phyloP scores from a whole-genome alignment of 2,329 filamentous ascomycete species.

The Dissoconium aciculare region DNA sequence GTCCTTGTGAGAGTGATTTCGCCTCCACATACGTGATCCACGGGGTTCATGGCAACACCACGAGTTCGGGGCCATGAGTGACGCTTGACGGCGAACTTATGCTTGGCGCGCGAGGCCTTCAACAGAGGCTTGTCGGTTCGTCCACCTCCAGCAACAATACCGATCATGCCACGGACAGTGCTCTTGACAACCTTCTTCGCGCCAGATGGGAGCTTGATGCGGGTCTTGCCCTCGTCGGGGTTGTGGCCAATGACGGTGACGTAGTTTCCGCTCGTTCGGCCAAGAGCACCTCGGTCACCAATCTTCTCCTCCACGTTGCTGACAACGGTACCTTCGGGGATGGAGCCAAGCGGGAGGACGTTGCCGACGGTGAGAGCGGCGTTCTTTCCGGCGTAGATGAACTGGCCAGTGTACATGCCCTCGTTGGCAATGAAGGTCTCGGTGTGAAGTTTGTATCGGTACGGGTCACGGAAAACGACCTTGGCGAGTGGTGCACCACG shows the following conservation, averaged over 20 bases:
- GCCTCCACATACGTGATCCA: conserved; percentile 57
- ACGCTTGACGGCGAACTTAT: conserved; percentile 99
- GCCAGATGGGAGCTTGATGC: conserved; percentile 96
- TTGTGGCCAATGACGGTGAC: conserved; percentile 96
- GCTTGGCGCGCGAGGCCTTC: conserved; percentile 99
- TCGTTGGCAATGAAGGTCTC: conserved; percentile 99
- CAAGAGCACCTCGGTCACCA: conserved; percentile 90
- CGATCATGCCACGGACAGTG: conserved; percentile 91
- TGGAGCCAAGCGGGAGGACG: conserved; percentile 81
- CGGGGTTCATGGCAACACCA: conserved; percentile 99
- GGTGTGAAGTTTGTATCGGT: conserved; percentile 92
- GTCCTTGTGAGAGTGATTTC: conserved; percentile 12
- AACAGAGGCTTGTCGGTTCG: conserved; percentile 99
- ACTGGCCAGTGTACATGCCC: conserved; percentile 99
- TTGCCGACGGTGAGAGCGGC: conserved; percentile 93
- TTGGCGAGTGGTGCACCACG: conserved; percentile 95
- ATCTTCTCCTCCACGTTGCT: conserved; percentile 99
- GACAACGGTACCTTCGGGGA: conserved; percentile 98
- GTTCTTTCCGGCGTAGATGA: conserved; percentile 99
- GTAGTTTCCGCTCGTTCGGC: conserved; percentile 98
- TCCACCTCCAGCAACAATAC: conserved; percentile 97
- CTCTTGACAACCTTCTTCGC: conserved; percentile 98
- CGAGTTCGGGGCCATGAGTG: conserved; percentile 99
- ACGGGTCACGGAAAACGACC: conserved; percentile 93
- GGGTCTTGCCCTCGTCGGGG: conserved; percentile 97